Evolutionary conservation across 495 filamentous ascomycete species (phyloP).

Genomic region (Parathielavia appendiculata): DNA sequence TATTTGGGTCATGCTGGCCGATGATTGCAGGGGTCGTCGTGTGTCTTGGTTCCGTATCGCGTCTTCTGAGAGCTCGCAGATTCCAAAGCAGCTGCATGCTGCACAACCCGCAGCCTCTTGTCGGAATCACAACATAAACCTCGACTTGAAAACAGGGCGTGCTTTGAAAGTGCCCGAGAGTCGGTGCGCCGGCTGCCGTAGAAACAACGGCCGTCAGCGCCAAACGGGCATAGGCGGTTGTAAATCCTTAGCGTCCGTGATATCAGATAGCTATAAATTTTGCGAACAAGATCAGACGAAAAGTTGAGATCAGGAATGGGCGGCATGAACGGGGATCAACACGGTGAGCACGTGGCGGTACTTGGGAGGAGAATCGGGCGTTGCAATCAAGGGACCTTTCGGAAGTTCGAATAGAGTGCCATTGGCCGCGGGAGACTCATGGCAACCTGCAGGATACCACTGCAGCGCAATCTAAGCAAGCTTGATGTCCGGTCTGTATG

Average conservation of each 20-base stretch:
- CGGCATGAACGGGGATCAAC: background rate
- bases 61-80: too few species aligned
- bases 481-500: background rate
- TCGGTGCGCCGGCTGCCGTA: background rate
- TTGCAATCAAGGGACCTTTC: background rate
- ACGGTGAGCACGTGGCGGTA: background rate
- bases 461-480: background rate
- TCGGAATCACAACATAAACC: too few species aligned
- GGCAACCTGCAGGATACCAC: slow-evolving; percentile 1
- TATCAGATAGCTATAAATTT: background rate
- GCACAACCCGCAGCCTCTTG: too few species aligned
- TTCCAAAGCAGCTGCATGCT: too few species aligned
- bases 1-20: too few species aligned
- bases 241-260: background rate
- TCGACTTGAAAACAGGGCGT: too few species aligned
- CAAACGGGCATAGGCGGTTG: slow-evolving; percentile 9
- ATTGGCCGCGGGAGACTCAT: background rate
- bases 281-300: background rate
- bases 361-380: background rate
- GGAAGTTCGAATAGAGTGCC: background rate
- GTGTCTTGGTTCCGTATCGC: too few species aligned
- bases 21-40: too few species aligned
- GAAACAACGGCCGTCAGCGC: slow-evolving; percentile 13
- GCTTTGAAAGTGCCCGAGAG: too few species aligned
- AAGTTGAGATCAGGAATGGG: background rate